Base-by-base conservation (phyloP, 306 rosid species). In the Prinsepia uniflora region DNA sequence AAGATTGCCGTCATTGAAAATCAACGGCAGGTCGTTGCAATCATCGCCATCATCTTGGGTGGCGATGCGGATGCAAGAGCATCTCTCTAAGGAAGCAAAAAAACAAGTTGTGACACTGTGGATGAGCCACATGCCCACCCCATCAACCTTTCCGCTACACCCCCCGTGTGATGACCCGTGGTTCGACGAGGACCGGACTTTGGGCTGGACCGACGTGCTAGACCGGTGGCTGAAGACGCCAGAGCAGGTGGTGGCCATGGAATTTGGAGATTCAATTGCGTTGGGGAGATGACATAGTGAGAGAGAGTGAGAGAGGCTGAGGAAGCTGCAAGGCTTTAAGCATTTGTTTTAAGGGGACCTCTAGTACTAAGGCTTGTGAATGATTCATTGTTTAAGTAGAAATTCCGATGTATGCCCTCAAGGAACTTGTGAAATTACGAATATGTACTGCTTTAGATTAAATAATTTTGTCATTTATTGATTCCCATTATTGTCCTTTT, bases 71-170 rank as follows among this genome's bases (percentile, higher is more conserved):
- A 90, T 85, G 86, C 96, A 90, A 46, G 90, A 90, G 56, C 85
- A 90, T 8, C 89, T 76, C 39, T 88, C 90, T 49, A 90, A 55
- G 43, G 96, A 90, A 0, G 96, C 92, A 12, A 90, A 90, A 69
- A 90, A 90, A 55, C 86, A 92, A 50, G 83, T 75, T 0, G 88
- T 72, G 46, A 90, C 80, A 14, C 96, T 85, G 48, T 88, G 83
- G 65, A 90, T 14, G 76, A 90, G 83, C 96, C 95, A 90, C 90
- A 75, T 88, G 52, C 83, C 96, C 48, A 88, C 87, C 0, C 92
- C 86, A 59, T 90, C 92, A 39, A 90, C 58, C 79, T 85, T 90
- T 44, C 91, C 79, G 44, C 91, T 78, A 47, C 89, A 84, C 40
- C 78, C 81, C 0, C 78, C 81, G 0, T 78, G 34, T 36, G 67